Evolutionary conservation across 768 basidiomycete genomes (phyloP), one percentile per base, ranked within the genome.

Genomic region (Suillus sp.): DNA sequence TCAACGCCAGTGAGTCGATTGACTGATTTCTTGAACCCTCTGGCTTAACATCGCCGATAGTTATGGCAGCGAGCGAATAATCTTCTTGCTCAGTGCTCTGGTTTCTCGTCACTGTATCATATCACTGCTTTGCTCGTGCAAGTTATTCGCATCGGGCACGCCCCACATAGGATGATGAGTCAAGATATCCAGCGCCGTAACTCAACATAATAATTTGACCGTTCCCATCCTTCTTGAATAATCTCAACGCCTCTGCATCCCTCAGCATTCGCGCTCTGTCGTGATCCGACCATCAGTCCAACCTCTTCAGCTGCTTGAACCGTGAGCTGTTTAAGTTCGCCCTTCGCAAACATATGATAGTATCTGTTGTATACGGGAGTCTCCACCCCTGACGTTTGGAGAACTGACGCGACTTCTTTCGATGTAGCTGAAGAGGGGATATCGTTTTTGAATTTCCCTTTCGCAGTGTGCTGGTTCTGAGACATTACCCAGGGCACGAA

Each of bases 31-130:
- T 40, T 54, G 38, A 43, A 3, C 25, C 14, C 48, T 35, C 67
- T 48, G 27, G 25, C 42, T 67, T 76, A 56, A 65, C 40, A 1
- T n/a, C 18, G 30, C 64, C 60, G 60, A 16, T 65, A 95, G 93
- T 95, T 77, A 95, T 95, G 93, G 91, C 93, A 11, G 93, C 93
- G 68, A 93, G 90, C 86, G 91, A 92, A 80, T 95, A 81, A 83
- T 80, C 67, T 68, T 68, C 63, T 68, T 74, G 69, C 73, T 71
- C 66, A 69, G 72, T 64, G 74, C 67, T 75, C 71, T 75, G 75
- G 71, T 66, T 34, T 69, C 66, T 69, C 64, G 65, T 66, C 62
- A 69, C 65, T 78, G 75, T 75, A 69, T 69, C 67, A 69, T 69
- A 65, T 68, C 67, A 64, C 61, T 57, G 40, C 61, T 60, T 61